Evolutionary conservation across 129 eudicot genomes (phyloP).

Genomic region (Scalesia atractyloides): DNA sequence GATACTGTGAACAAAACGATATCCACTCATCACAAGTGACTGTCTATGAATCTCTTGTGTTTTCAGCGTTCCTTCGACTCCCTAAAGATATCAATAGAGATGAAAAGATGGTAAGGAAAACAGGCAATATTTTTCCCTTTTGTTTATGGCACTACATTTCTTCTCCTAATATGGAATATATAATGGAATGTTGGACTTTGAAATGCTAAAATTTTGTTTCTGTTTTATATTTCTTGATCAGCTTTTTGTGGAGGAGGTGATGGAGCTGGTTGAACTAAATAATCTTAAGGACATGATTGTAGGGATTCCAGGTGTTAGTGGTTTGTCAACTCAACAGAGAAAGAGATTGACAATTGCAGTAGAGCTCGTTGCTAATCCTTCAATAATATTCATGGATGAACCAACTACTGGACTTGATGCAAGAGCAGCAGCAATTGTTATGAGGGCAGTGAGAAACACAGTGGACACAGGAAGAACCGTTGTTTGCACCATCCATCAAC

Average conservation of each 20-base stretch:
- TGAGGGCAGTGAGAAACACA: conserved; percentile 54
- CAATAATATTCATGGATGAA: conserved; percentile 59
- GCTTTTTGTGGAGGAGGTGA: conserved; percentile 48
- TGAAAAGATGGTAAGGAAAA: conserved; percentile 34
- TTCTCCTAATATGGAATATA: background rate
- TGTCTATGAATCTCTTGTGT: conserved; percentile 52
- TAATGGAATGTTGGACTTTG: background rate
- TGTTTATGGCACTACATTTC: background rate
- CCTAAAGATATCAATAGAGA: conserved; percentile 35
- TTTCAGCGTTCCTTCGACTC: conserved; percentile 53
- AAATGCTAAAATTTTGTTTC: background rate
- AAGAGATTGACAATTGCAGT: conserved; percentile 57
- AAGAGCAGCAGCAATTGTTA: conserved; percentile 60
- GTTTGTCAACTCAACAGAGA: conserved; percentile 53
- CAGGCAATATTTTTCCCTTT: background rate
- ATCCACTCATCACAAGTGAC: conserved; percentile 57
- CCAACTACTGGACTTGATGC: conserved; percentile 65
- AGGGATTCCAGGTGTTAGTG: conserved; percentile 47
- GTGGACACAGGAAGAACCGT: conserved; percentile 58
- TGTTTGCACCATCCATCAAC: conserved; percentile 61
- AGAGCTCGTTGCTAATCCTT: conserved; percentile 57
- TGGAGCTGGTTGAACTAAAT: conserved; percentile 46
- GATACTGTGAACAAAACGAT: conserved; percentile 61
- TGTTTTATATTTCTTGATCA: conserved; percentile 8
- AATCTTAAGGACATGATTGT: conserved; percentile 39